Percentiles rank a stretch among this genome's conserved stretches.
Conservation (phyloP, 2,329 filamentous ascomycete genomes). For the Ophioceras dolichostomum region DNA sequence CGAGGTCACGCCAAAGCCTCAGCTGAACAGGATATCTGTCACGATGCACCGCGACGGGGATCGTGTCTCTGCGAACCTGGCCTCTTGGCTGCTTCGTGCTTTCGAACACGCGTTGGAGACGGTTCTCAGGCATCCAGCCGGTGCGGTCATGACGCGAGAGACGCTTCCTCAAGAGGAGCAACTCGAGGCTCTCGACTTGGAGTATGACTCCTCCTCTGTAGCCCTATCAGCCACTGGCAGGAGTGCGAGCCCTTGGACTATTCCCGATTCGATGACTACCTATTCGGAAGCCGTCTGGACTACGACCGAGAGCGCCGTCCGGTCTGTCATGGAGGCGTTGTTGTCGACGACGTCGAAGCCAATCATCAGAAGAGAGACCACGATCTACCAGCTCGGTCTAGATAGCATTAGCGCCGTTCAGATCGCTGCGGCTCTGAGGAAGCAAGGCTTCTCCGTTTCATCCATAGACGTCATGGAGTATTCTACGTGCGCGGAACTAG, state of each 20-base stretch:
- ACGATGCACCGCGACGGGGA: slow-evolving; percentile 48
- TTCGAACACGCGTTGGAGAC: slow-evolving; percentile 14
- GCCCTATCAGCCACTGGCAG: neutral
- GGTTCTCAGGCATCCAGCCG: slow-evolving; percentile 17
- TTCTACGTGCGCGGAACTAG: slow-evolving; percentile 30
- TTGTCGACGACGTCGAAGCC: slow-evolving; percentile 35
- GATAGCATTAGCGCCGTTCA: slow-evolving; percentile 86
- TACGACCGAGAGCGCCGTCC: slow-evolving; percentile 36
- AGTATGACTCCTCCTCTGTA: neutral
- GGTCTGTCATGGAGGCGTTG: slow-evolving; percentile 44
- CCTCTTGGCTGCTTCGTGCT: slow-evolving; percentile 11
- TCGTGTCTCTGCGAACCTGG: neutral
- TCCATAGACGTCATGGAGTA: slow-evolving; percentile 65
- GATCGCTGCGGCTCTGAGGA: slow-evolving; percentile 56
- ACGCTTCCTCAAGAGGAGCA: slow-evolving; percentile 7
- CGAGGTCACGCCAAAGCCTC: slow-evolving; percentile 51
- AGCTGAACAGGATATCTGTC: slow-evolving; percentile 39
- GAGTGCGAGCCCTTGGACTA: neutral
- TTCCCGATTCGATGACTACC: no score
- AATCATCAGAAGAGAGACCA: slow-evolving; percentile 47
- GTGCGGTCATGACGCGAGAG: slow-evolving; percentile 9
- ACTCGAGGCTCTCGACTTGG: neutral
- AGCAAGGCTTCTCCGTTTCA: slow-evolving; percentile 42
- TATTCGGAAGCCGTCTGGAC: slow-evolving; percentile 27
- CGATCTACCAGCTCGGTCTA: slow-evolving; percentile 78